Base-by-base conservation (phyloP, 257 asterid species). In the Linaria vulgaris region DNA sequence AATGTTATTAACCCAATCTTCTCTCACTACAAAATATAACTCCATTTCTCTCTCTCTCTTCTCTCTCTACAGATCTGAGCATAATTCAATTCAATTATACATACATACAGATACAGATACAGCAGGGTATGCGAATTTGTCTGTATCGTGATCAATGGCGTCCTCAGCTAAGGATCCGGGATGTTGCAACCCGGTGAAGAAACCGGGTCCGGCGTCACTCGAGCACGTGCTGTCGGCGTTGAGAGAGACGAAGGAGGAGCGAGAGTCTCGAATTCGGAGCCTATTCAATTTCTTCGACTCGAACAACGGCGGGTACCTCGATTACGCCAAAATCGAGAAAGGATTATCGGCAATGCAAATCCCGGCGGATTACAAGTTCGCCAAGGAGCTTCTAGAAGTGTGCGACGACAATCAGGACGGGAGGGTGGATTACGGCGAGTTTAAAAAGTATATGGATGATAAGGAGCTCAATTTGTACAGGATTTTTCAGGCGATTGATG, bases 401-500 rank as follows among this genome's bases (percentile, higher is more conserved):
- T 88, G 96, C 74, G 99, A 94, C 67, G 79, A 87, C 41, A 83
- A 90, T 75, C 90, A 78, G 43, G 99, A 94, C 41, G 99, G 97
- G 52, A 81, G 96, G 80, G 97, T 94, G 53, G 97, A 88, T 81
- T 94, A 87, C 68, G 83, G 25, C 79, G 99, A 90, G 79, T 94
- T 94, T 56, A 80, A 89, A 63, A 86, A 91, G 86, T 94, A 94
- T 62, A 94, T 90, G 97, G 96, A 94, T 78, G 97, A 84, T 74
- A 94, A 94, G 78, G 99, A 94, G 85, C 78, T 94, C 44, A 97
- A 94, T 24, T 22, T 94, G 81, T 94, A 90, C 78, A 74, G 81
- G 80, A 94, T 94, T 78, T 94, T 94, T 64, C 97, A 88, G 80
- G 95, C 95, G 25, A 90, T 94, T 75, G 99, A 88, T 70, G 99